Evolutionary conservation across 225 moss, liverwort and hornwort species (phyloP).

Genomic region (Neckera pumila): DNA sequence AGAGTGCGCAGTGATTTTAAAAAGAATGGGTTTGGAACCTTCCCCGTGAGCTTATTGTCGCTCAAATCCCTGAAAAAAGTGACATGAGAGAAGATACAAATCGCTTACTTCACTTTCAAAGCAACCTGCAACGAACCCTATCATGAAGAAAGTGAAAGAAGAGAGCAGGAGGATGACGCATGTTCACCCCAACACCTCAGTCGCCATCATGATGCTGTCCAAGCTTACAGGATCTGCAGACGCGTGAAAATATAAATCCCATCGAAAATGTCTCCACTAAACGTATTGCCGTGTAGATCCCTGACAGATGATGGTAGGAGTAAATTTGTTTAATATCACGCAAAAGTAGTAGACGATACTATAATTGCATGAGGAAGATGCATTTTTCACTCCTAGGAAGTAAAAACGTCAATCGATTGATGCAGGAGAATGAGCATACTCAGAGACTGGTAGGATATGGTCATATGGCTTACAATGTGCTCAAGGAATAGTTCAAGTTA

Average conservation of each 20-base stretch:
- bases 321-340: not conserved
- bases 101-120: not conserved
- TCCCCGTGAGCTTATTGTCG: not conserved
- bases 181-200: not conserved
- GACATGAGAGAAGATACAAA: not conserved
- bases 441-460: not conserved
- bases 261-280: not conserved
- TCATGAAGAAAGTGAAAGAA: not conserved
- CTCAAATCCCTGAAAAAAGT: not conserved
- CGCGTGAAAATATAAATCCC: not conserved
- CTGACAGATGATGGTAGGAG: not conserved
- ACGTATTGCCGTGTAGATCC: not conserved
- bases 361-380: not conserved
- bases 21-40: rapidly evolving
- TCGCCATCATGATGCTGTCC: not conserved
- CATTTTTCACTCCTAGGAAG: not conserved
- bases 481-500: not conserved
- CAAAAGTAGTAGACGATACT: not conserved
- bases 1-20: not conserved
- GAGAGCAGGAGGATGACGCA: not conserved
- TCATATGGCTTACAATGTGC: not conserved
- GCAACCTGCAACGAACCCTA: not conserved
- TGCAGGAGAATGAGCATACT: not conserved
- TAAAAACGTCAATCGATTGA: not conserved
- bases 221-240: not conserved